Evolutionary conservation across 768 basidiomycete genomes (phyloP).

Genomic region (Podaxis pistillaris): DNA sequence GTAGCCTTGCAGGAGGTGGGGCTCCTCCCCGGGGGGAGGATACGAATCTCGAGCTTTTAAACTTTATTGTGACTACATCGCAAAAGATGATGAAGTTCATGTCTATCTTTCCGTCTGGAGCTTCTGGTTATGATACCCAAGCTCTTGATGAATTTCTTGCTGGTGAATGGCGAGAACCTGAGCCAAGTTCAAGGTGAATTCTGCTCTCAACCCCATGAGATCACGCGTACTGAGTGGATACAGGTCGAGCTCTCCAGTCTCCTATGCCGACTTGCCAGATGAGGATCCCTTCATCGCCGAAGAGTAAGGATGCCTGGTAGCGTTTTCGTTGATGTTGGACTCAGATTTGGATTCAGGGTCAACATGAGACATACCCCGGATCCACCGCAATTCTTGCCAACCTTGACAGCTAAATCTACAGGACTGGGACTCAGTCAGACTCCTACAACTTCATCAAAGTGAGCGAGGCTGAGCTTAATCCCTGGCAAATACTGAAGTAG

Average conservation of each 20-base stretch:
- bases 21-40: background rate
- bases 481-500: background rate
- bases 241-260: background rate
- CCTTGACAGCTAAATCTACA: background rate
- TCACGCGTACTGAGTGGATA: too few species aligned
- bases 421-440: background rate
- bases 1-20: background rate
- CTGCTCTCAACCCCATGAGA: too few species aligned
- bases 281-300: background rate
- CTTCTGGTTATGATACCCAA: background rate
- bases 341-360: background rate
- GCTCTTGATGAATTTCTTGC: background rate
- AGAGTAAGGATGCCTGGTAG: background rate
- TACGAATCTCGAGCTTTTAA: background rate
- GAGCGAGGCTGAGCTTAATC: background rate
- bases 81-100: background rate
- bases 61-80: conserved; percentile 1
- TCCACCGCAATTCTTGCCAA: background rate
- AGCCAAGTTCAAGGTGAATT: background rate
- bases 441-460: background rate
- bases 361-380: background rate
- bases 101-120: background rate
- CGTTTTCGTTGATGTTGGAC: background rate
- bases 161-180: background rate
- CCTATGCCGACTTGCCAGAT: too few species aligned